Percentiles rank a stretch among this genome's conserved stretches.
phyloP scores from a whole-genome alignment of 2,329 filamentous ascomycete genomes.

The Cladosporium sp. region DNA sequence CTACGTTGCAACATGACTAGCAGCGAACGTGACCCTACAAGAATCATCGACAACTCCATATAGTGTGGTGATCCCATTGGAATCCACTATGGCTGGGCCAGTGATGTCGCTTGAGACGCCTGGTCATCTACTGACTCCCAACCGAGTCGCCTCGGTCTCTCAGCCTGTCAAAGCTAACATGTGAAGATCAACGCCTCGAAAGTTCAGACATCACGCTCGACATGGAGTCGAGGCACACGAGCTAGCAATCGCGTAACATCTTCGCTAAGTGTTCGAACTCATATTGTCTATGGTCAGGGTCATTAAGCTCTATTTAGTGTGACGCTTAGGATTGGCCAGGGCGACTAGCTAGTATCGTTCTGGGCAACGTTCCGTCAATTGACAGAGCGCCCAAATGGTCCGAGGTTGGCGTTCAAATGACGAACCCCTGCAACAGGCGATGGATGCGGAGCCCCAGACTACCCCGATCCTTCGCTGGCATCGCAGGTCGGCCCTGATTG shows the following conservation, averaged over 20 bases:
- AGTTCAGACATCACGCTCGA: not conserved
- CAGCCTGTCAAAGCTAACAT: not conserved
- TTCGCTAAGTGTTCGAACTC: not conserved
- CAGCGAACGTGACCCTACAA: not conserved
- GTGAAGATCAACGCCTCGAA: not conserved
- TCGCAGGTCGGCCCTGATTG: not conserved
- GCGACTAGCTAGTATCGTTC: not conserved
- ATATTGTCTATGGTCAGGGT: not conserved
- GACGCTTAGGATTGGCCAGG: not conserved
- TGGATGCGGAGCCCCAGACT: constrained; percentile 2
- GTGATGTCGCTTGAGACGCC: not conserved
- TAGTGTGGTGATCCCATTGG: not conserved
- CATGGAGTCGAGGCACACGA: not conserved
- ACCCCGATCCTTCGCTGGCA: not conserved
- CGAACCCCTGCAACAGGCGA: not conserved
- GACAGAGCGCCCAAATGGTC: not conserved
- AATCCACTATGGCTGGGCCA: not conserved
- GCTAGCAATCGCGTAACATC: not conserved
- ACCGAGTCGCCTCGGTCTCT: not conserved
- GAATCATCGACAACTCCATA: not conserved
- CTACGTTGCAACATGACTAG: not conserved
- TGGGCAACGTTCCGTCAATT: not conserved
- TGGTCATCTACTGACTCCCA: not conserved
- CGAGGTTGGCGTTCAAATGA: not conserved
- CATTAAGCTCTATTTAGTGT: not conserved